Conservation (phyloP, 805 yeast genomes). For the Nematodospora valgi region DNA sequence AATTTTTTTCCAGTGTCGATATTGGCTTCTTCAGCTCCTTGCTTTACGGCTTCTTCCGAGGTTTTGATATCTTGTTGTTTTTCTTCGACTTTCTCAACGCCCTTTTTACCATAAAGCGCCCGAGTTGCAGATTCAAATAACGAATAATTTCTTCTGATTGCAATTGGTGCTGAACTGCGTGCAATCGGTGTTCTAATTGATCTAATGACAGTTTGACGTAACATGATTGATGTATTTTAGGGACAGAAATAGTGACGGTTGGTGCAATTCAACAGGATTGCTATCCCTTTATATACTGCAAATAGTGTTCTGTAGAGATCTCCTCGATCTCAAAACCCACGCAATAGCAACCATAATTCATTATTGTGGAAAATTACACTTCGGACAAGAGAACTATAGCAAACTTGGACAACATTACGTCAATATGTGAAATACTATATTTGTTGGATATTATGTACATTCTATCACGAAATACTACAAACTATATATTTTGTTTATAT, state of each 20-base stretch:
- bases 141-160: slow-evolving; percentile 13
- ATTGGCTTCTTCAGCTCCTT: slow-evolving; percentile 13
- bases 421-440: no score
- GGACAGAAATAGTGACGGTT: not conserved
- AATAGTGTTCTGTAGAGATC: no score
- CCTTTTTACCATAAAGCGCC: slow-evolving; percentile 12
- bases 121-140: slow-evolving; percentile 35
- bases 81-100: slow-evolving; percentile 6
- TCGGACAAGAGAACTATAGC: not conserved
- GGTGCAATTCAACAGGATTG: not conserved
- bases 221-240: slow-evolving; percentile 2
- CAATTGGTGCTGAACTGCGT: not conserved
- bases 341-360: no score
- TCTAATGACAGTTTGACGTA: slow-evolving; percentile 7
- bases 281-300: no score
- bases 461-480: no score
- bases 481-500: no score
- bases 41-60: slow-evolving; percentile 10
- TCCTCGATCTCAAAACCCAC: no score
- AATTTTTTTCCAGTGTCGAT: slow-evolving; percentile 16
- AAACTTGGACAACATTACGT: no score
- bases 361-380: not conserved
- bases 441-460: no score
- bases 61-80: slow-evolving; percentile 3
- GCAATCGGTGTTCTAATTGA: not conserved